phyloP scores from a whole-genome alignment of 768 basidiomycete species.

The Brasilioporus rufonigricans region DNA sequence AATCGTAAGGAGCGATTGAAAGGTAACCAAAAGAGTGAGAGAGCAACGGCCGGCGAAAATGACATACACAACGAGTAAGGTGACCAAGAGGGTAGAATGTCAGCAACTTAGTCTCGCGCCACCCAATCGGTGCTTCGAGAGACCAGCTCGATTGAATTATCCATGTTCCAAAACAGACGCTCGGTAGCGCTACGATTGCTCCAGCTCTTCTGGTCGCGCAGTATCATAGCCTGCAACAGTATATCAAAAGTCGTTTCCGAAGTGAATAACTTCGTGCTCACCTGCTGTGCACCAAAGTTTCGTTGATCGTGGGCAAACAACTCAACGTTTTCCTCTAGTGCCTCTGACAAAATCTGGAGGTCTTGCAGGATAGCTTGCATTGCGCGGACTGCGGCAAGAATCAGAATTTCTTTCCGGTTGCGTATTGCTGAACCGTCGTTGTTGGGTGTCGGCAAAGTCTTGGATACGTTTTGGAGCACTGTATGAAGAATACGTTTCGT shows the following conservation, averaged over 20 bases:
- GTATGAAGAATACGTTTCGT: slow-evolving; percentile 92
- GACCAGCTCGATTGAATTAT: slow-evolving; percentile 85
- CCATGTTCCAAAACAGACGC: slow-evolving; percentile 88
- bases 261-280: slow-evolving; percentile 30
- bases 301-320: slow-evolving; percentile 91
- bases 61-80: slow-evolving; percentile 9
- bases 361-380: slow-evolving; percentile 86
- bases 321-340: slow-evolving; percentile 87
- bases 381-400: slow-evolving; percentile 69
- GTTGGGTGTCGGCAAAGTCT: slow-evolving; percentile 61
- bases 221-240: slow-evolving; percentile 78
- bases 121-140: slow-evolving; percentile 87
- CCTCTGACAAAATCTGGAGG: slow-evolving; percentile 82
- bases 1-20: slow-evolving; percentile 1
- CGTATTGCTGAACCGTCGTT: slow-evolving; percentile 47
- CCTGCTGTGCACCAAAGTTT: slow-evolving; percentile 97
- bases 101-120: slow-evolving; percentile 52
- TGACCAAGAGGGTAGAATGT: background rate
- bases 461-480: slow-evolving; percentile 80
- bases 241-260: slow-evolving; percentile 1
- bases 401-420: slow-evolving; percentile 77
- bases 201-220: slow-evolving; percentile 96
- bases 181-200: slow-evolving; percentile 89
- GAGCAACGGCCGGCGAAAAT: background rate
- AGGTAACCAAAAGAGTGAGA: slow-evolving; percentile 10